These are phyloP conservation scores for Golubevia pallescens DNA, from an alignment of 1,284 basidiomycete species.

Conservation along the genomic window DNA sequence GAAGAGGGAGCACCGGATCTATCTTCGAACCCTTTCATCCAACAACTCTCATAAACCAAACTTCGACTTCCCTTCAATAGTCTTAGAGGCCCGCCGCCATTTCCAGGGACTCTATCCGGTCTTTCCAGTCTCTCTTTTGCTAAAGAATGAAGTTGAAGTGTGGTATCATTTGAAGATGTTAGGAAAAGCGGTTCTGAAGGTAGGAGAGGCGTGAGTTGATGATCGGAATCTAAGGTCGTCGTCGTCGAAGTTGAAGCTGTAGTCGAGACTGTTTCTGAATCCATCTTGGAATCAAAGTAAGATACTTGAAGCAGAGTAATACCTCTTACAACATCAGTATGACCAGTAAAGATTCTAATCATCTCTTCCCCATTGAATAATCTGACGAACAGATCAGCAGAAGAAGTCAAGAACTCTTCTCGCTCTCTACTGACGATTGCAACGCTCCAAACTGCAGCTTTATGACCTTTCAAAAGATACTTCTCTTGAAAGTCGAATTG, in stretches of 20 bases:
- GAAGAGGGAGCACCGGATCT: no score
- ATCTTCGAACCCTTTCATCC: no score
- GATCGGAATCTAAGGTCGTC: background rate
- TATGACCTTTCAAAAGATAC: slow-evolving; percentile 22
- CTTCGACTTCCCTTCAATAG: slow-evolving; percentile 21
- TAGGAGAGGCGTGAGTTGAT: background rate
- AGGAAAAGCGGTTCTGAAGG: slow-evolving; percentile 21
- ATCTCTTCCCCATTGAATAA: slow-evolving; percentile 32
- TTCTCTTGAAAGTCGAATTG: no score
- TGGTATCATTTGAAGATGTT: slow-evolving; percentile 27
- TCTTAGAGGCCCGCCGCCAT: slow-evolving; percentile 24
- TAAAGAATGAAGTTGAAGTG: slow-evolving; percentile 25
- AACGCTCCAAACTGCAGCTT: slow-evolving; percentile 36
- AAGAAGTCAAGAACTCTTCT: slow-evolving; percentile 29
- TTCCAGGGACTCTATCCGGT: slow-evolving; percentile 7
- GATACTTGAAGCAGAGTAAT: slow-evolving; percentile 11
- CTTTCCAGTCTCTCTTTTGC: slow-evolving; percentile 19
- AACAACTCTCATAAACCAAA: slow-evolving; percentile 21
- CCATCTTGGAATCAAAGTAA: no score
- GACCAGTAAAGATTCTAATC: slow-evolving; percentile 24
- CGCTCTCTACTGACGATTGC: slow-evolving; percentile 16
- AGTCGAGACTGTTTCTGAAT: no score
- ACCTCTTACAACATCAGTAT: slow-evolving; percentile 33
- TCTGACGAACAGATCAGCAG: slow-evolving; percentile 35
- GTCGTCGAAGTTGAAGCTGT: no score